These are phyloP conservation scores for Corymbia calophylla DNA, from an alignment of 441 rosid genomes.

Conservation along the genomic window DNA sequence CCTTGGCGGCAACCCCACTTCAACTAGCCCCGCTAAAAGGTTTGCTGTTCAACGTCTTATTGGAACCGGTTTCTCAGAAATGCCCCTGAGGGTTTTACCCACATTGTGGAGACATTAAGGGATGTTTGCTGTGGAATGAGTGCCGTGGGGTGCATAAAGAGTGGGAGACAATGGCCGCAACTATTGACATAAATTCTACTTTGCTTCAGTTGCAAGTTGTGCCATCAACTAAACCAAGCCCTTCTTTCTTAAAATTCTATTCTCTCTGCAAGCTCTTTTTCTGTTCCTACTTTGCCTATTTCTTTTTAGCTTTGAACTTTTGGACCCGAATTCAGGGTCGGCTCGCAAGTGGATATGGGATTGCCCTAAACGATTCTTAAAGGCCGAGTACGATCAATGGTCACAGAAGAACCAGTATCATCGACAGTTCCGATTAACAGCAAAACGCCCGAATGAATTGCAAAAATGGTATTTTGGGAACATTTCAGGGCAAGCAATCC, in stretches of 20 bases:
- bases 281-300: not conserved
- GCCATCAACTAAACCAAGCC: conserved; percentile 14
- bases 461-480: not conserved
- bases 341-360: not conserved
- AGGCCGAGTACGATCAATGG: too few relatives aligned
- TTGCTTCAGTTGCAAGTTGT: conserved; percentile 36
- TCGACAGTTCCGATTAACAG: not conserved
- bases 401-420: not conserved
- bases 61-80: not conserved
- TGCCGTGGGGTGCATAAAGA: not conserved
- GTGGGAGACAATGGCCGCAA: not conserved
- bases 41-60: not conserved
- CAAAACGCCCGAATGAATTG: not conserved
- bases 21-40: not conserved
- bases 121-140: not conserved
- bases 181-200: conserved; percentile 5
- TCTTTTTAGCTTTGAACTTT: not conserved
- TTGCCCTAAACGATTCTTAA: not conserved
- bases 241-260: not conserved
- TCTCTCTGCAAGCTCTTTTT: not conserved
- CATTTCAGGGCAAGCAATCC: not conserved
- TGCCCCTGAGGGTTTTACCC: not conserved
- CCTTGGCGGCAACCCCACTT: not conserved
- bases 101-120: not conserved
- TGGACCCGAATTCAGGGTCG: not conserved